A percentile compares a stretch with the other conserved stretches of the same genome.
phyloP scores from a whole-genome alignment of 208 protist genomes.

The Acanthamoeba royreba region DNA sequence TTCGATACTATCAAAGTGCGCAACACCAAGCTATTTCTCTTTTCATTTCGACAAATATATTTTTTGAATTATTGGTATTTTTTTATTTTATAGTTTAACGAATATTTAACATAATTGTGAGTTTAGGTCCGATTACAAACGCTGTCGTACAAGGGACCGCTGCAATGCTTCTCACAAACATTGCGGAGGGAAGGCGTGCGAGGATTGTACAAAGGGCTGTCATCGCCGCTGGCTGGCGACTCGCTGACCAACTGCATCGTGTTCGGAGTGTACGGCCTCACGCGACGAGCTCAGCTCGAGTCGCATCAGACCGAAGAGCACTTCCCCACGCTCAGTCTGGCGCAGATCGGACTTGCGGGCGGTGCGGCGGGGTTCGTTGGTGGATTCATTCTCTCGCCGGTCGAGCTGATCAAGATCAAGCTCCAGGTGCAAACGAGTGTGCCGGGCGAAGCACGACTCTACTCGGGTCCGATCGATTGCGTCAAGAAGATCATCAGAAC shows the following conservation, averaged over 20 bases:
- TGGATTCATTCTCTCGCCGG: background rate
- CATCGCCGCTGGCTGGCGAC: background rate
- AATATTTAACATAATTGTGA: background rate
- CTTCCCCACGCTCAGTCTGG: background rate
- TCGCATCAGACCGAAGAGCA: background rate
- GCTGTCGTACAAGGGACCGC: background rate
- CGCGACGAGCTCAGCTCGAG: background rate
- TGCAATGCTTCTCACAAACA: constrained; percentile 3
- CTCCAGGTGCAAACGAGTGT: background rate
- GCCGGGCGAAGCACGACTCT: background rate
- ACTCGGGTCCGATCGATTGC: constrained; percentile 61
- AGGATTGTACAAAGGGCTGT: constrained; percentile 14
- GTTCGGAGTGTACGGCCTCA: background rate
- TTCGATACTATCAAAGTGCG: constrained; percentile 30
- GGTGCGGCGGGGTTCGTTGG: background rate
- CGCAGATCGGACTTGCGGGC: background rate
- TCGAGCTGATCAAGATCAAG: constrained; percentile 39
- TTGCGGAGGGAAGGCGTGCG: background rate
- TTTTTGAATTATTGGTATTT: background rate
- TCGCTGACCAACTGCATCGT: constrained; percentile 37
- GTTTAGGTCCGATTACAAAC: constrained; percentile 6
- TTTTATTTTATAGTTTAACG: background rate
- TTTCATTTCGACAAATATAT: background rate
- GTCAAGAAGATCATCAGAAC: constrained; percentile 47
- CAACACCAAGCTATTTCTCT: no score